Conservation (phyloP, 306 rosid genomes). For the Hippophae rhamnoides region DNA sequence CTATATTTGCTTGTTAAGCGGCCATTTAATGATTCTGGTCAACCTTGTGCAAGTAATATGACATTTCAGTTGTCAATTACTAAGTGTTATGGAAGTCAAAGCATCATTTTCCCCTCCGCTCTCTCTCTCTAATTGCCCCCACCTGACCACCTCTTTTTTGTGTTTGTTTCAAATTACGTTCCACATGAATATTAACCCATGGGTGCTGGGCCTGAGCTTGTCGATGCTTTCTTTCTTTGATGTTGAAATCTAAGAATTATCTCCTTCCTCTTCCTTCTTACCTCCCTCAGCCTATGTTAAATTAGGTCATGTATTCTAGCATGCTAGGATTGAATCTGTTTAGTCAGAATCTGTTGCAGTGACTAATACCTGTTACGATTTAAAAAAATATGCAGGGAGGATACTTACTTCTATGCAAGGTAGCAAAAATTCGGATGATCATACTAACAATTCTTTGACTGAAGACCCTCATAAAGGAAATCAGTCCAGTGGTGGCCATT, state of each 20-base stretch:
- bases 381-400: slow-evolving; percentile 51
- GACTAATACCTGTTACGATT: neutral
- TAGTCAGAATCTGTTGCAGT: neutral
- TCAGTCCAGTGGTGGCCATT: slow-evolving; percentile 36
- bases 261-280: neutral
- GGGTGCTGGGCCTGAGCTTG: no score
- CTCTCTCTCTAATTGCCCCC: no score
- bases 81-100: slow-evolving; percentile 4
- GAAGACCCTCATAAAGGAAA: slow-evolving; percentile 36
- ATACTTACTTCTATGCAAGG: slow-evolving; percentile 55
- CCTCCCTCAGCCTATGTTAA: neutral
- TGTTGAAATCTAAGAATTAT: slow-evolving; percentile 1
- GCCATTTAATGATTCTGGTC: neutral
- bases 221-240: neutral
- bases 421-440: slow-evolving; percentile 25
- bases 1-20: neutral
- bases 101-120: neutral
- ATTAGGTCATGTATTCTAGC: neutral
- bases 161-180: no score
- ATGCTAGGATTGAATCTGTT: neutral
- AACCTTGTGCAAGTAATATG: neutral
- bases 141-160: no score
- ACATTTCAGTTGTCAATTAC: neutral
- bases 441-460: slow-evolving; percentile 27
- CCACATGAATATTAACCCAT: no score